phyloP scores from a whole-genome alignment of 2,329 filamentous ascomycete species.

The Diaporthe velutina region DNA sequence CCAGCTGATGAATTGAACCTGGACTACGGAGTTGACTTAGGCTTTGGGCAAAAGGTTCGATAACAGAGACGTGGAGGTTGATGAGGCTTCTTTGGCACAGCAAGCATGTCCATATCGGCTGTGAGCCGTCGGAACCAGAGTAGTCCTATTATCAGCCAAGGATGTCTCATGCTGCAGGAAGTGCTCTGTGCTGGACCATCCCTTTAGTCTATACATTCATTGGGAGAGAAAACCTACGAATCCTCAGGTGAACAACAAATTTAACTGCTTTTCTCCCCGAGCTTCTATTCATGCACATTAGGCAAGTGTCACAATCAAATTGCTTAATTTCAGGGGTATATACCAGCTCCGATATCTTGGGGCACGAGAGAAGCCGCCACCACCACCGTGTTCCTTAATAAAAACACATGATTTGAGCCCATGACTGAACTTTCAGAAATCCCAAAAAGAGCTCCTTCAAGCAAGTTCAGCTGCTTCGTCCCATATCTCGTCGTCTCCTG shows the following conservation, averaged over 20 bases:
- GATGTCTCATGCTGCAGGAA: not conserved
- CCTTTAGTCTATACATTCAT: not conserved
- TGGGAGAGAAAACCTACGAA: not conserved
- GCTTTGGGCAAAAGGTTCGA: not conserved
- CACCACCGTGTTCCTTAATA: not conserved
- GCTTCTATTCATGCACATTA: not conserved
- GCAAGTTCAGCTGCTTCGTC: not conserved
- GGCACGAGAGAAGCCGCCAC: not conserved
- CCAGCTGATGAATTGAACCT: not conserved
- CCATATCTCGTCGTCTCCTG: conserved; percentile 30
- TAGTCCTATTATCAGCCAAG: not conserved
- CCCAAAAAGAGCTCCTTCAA: not conserved
- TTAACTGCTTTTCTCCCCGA: not conserved
- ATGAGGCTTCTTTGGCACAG: not conserved
- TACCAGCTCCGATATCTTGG: not conserved
- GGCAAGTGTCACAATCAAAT: not conserved
- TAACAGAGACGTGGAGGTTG: not conserved
- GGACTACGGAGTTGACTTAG: not conserved
- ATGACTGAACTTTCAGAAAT: not conserved
- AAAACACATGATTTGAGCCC: not conserved
- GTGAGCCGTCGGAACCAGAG: not conserved
- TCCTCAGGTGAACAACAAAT: not conserved
- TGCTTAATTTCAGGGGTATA: conserved; percentile 20
- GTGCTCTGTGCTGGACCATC: not conserved
- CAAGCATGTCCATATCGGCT: not conserved